These are phyloP conservation scores for Diaporthe destruens DNA, from an alignment of 2,329 filamentous ascomycete species.

Conservation along the genomic window DNA sequence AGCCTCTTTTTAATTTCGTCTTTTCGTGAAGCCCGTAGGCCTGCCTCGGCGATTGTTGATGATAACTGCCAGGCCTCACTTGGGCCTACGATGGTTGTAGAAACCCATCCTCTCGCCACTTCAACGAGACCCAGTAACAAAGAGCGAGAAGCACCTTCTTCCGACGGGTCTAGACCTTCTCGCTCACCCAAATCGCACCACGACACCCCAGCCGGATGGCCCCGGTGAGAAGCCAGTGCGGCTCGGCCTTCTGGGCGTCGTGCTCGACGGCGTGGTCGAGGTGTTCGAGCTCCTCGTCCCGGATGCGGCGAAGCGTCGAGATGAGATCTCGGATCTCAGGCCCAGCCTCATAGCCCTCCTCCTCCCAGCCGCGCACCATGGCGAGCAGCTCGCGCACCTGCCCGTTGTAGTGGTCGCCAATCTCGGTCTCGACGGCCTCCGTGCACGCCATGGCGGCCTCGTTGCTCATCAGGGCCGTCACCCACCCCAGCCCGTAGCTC, in stretches of 20 bases:
- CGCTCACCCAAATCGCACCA: slow-evolving; percentile 92
- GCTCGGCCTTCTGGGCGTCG: slow-evolving; percentile 89
- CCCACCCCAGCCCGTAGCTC: slow-evolving; percentile 87
- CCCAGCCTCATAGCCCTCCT: slow-evolving; percentile 82
- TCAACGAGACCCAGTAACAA: background rate
- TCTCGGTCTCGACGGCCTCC: slow-evolving; percentile 98
- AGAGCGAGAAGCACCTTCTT: background rate
- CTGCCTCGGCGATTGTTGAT: no score
- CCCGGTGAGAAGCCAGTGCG: slow-evolving; percentile 89
- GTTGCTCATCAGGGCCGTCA: slow-evolving; percentile 86
- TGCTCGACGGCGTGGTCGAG: slow-evolving; percentile 94
- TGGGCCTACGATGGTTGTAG: background rate
- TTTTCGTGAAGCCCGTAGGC: no score
- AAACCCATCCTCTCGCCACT: background rate
- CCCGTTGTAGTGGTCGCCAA: slow-evolving; percentile 93
- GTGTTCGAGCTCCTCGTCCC: slow-evolving; percentile 97
- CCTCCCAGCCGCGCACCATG: slow-evolving; percentile 83
- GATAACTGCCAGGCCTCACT: no score
- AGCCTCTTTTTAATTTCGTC: no score
- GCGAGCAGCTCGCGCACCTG: slow-evolving; percentile 86
- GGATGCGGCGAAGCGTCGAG: slow-evolving; percentile 80
- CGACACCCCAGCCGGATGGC: slow-evolving; percentile 91
- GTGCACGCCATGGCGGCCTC: slow-evolving; percentile 99
- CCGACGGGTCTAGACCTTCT: slow-evolving; percentile 60
- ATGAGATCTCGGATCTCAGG: slow-evolving; percentile 82